These are phyloP conservation scores for Paramecium octaurelia DNA, from an alignment of 73 alveolate species.

Conservation along the genomic window DNA sequence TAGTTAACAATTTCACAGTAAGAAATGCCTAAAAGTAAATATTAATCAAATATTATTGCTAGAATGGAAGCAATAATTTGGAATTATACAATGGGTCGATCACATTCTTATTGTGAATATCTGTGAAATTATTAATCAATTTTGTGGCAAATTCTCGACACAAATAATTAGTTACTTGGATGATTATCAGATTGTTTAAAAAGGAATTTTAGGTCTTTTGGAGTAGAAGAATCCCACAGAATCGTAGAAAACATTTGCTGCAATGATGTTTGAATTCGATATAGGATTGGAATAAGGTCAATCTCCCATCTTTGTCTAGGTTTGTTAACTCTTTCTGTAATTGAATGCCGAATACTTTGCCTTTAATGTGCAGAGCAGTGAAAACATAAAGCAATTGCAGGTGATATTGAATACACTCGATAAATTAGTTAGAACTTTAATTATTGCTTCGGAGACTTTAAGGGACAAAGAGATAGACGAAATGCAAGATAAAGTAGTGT, in stretches of 20 bases:
- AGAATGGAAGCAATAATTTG: conserved; percentile 35
- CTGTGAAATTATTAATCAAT: not conserved
- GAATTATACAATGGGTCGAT: conserved; percentile 29
- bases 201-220: not conserved
- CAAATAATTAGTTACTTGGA: not conserved
- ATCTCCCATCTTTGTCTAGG: not conserved
- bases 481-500: not conserved
- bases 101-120: not conserved
- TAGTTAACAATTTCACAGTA: not conserved
- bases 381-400: not conserved
- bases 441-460: not conserved
- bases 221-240: not conserved
- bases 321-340: not conserved
- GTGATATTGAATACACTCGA: not conserved
- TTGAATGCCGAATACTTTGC: conserved; percentile 1
- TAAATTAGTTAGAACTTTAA: not conserved
- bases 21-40: conserved; percentile 25
- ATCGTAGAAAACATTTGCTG: not conserved
- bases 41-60: no score
- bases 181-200: conserved; percentile 19
- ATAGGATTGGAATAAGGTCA: not conserved
- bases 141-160: not conserved
- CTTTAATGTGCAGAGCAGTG: not conserved
- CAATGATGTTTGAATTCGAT: not conserved
- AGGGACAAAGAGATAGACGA: conserved; percentile 1